A percentile compares a stretch with the other conserved stretches of the same genome.
phyloP scores from a whole-genome alignment of 805 yeast species.

The Myxozyma neglecta region DNA sequence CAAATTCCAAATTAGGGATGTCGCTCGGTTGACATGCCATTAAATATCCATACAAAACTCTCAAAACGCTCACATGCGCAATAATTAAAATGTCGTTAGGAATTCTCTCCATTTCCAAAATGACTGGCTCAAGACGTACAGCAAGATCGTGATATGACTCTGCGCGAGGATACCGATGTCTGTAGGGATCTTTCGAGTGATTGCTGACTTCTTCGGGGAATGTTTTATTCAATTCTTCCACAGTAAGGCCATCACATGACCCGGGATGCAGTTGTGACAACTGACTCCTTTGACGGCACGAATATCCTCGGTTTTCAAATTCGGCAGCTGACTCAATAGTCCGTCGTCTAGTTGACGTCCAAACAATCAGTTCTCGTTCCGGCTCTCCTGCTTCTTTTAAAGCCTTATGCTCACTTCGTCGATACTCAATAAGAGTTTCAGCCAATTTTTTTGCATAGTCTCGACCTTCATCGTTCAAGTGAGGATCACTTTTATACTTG shows the following conservation, averaged over 20 bases:
- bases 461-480: conserved; percentile 70
- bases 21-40: conserved; percentile 89
- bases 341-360: conserved; percentile 90
- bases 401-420: conserved; percentile 27
- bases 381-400: conserved; percentile 15
- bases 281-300: conserved; percentile 74
- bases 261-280: conserved; percentile 90
- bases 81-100: conserved; percentile 76
- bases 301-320: conserved; percentile 62
- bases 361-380: conserved; percentile 61
- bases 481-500: conserved; percentile 74
- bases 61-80: conserved; percentile 87
- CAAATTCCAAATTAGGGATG: conserved; percentile 76
- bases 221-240: conserved; percentile 55
- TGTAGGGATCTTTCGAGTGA: conserved; percentile 79
- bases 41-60: conserved; percentile 89
- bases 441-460: conserved; percentile 66
- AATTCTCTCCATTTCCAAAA: conserved; percentile 91
- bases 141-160: conserved; percentile 97
- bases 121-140: conserved; percentile 86
- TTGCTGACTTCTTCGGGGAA: conserved; percentile 71
- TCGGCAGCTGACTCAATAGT: conserved; percentile 76
- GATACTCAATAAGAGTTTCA: conserved; percentile 51
- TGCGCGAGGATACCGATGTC: conserved; percentile 85
- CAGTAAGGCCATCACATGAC: conserved; percentile 67